Evolutionary conservation across 257 asterid species (phyloP).

Genomic region (Solanum pinnatisectum): DNA sequence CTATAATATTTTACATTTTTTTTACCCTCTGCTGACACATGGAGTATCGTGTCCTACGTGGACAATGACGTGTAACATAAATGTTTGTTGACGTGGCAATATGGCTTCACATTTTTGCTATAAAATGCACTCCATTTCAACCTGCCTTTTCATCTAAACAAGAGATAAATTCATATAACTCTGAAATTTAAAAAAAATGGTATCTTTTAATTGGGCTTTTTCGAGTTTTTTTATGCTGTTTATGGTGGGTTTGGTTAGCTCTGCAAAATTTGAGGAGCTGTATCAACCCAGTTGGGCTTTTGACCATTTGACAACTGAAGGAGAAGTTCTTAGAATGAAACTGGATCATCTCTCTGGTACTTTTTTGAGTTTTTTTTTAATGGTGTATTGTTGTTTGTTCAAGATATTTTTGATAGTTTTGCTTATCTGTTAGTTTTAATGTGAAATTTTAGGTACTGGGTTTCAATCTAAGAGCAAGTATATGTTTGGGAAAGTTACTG

Average conservation of each 20-base stretch:
- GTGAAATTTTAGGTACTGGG: slow-evolving; percentile 57
- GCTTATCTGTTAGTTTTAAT: not conserved
- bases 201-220: not conserved
- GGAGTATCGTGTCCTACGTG: slow-evolving; percentile 25
- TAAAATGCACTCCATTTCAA: slow-evolving; percentile 20
- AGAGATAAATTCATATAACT: not conserved
- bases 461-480: slow-evolving; percentile 77
- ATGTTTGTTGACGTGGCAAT: slow-evolving; percentile 23
- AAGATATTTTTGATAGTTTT: not conserved
- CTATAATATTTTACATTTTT: slow-evolving; percentile 12
- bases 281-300: slow-evolving; percentile 63
- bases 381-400: not conserved
- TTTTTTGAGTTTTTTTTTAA: not conserved
- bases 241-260: slow-evolving; percentile 17
- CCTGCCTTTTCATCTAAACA: not conserved
- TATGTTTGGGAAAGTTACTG: slow-evolving; percentile 79
- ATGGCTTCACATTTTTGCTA: slow-evolving; percentile 32
- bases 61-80: not conserved
- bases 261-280: slow-evolving; percentile 51
- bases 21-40: not conserved
- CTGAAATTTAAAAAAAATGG: not conserved
- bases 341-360: slow-evolving; percentile 67
- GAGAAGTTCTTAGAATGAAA: slow-evolving; percentile 68
- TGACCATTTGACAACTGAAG: slow-evolving; percentile 58
- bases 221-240: not conserved